A percentile compares a stretch with the other conserved stretches of the same genome.
These are phyloP conservation scores for Ceratocystis smalleyi DNA, from an alignment of 2,329 filamentous ascomycete species.

Conservation along the genomic window DNA sequence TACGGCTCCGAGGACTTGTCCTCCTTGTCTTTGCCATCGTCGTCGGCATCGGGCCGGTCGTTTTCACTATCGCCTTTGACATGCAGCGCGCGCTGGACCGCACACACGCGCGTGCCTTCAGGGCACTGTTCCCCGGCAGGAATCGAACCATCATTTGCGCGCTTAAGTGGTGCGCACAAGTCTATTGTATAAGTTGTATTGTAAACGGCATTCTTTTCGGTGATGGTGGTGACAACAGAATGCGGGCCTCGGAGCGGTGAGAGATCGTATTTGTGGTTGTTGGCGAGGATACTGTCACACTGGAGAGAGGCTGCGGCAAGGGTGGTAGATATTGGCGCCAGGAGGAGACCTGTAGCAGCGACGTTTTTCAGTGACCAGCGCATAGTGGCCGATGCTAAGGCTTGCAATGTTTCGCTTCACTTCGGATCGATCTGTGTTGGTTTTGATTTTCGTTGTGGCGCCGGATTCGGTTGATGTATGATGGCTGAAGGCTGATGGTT, in stretches of 20 bases:
- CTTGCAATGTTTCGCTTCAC: not conserved
- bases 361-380: slow-evolving; percentile 6
- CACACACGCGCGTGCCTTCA: slow-evolving; percentile 61
- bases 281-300: slow-evolving; percentile 46
- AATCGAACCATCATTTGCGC: slow-evolving; percentile 34
- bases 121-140: slow-evolving; percentile 47
- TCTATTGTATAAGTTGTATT: slow-evolving; percentile 76
- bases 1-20: slow-evolving; percentile 23
- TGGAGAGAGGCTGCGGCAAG: slow-evolving; percentile 34
- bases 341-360: slow-evolving; percentile 7
- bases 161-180: slow-evolving; percentile 53
- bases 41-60: not conserved
- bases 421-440: not conserved
- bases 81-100: slow-evolving; percentile 45
- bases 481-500: not conserved
- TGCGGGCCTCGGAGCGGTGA: slow-evolving; percentile 49
- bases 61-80: slow-evolving; percentile 29
- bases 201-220: slow-evolving; percentile 36
- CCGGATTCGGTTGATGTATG: not conserved
- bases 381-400: not conserved
- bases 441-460: not conserved
- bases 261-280: slow-evolving; percentile 49
- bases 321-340: slow-evolving; percentile 24
- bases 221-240: slow-evolving; percentile 45
- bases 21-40: not conserved